A percentile compares a stretch with the other conserved stretches of the same genome.
These are phyloP conservation scores for Batrachochytrium dendrobatidis DNA, from an alignment of 371 early-diverging fungal species.

Conservation along the genomic window DNA sequence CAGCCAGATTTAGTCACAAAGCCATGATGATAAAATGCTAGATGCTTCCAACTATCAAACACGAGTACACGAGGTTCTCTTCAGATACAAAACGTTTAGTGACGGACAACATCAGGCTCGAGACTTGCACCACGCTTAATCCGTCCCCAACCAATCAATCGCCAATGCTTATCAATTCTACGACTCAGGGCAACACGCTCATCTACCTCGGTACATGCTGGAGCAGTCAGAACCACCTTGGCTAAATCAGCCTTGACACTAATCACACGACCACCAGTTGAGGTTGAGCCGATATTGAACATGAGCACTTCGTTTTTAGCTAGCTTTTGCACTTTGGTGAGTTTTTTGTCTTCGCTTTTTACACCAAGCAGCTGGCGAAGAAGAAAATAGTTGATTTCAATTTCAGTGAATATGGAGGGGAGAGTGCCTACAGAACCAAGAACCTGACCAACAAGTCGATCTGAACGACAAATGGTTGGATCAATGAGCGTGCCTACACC, in stretches of 20 bases:
- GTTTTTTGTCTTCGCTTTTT: slow-evolving; percentile 94
- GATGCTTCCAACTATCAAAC: too few species aligned
- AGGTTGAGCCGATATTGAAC: slow-evolving; percentile 98
- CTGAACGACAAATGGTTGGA: slow-evolving; percentile 97
- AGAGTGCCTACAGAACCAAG: slow-evolving; percentile 94
- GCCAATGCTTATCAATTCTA: slow-evolving; percentile 99
- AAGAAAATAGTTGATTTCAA: slow-evolving; percentile 96
- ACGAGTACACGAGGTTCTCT: too few species aligned
- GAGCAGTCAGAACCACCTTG: slow-evolving; percentile 88
- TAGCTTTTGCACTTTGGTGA: slow-evolving; percentile 89
- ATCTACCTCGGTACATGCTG: slow-evolving; percentile 96
- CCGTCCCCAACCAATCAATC: slow-evolving; percentile 97
- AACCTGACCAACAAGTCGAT: slow-evolving; percentile 99
- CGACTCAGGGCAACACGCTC: slow-evolving; percentile 98
- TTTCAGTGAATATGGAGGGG: slow-evolving; percentile 92
- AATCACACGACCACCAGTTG: slow-evolving; percentile 95
- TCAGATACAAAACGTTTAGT: too few species aligned
- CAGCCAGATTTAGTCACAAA: too few species aligned
- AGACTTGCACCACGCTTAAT: slow-evolving; percentile 84
- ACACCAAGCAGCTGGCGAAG: slow-evolving; percentile 95
- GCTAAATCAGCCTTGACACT: slow-evolving; percentile 90
- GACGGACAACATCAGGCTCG: slow-evolving; percentile 37
- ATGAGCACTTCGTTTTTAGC: slow-evolving; percentile 91
- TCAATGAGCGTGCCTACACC: slow-evolving; percentile 99
- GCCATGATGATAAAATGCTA: too few species aligned